Percentiles rank a stretch among this genome's conserved stretches.
These are phyloP conservation scores for Paxillus ammoniavirescens DNA, from an alignment of 768 basidiomycete species.

Conservation along the genomic window DNA sequence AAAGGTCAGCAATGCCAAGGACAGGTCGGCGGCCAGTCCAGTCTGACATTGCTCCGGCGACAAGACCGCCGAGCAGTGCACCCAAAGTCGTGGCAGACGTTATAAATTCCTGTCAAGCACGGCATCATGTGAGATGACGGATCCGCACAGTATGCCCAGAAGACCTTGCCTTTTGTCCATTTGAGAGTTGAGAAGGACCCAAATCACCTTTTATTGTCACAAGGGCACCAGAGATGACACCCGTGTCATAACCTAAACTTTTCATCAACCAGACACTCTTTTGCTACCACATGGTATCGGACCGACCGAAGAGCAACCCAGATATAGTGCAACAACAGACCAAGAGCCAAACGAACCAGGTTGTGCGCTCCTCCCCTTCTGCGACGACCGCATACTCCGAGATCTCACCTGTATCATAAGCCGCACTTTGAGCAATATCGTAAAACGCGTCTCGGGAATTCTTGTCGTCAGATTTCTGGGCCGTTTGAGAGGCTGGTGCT, in stretches of 20 bases:
- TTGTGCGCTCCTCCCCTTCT: slow-evolving; percentile 65
- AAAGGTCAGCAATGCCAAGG: slow-evolving; percentile 62
- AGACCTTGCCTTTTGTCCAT: slow-evolving; percentile 57
- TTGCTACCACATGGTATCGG: background rate
- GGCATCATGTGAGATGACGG: background rate
- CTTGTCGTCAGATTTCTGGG: slow-evolving; percentile 4
- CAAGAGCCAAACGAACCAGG: slow-evolving; percentile 77
- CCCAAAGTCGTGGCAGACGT: slow-evolving; percentile 78
- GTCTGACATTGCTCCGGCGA: slow-evolving; percentile 68
- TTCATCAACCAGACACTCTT: background rate
- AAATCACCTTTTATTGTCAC: slow-evolving; percentile 70
- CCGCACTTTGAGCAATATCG: slow-evolving; percentile 13
- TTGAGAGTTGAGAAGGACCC: slow-evolving; percentile 52
- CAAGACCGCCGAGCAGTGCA: slow-evolving; percentile 72
- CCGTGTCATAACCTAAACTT: slow-evolving; percentile 71
- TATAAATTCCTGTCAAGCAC: slow-evolving; percentile 61
- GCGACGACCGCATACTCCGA: slow-evolving; percentile 58
- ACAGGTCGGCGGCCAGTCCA: slow-evolving; percentile 66
- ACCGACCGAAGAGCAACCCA: slow-evolving; percentile 70
- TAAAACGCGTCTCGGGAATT: slow-evolving; percentile 8
- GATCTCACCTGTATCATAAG: slow-evolving; percentile 49
- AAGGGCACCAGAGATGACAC: slow-evolving; percentile 78
- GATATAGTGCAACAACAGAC: slow-evolving; percentile 75
- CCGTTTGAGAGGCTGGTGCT: background rate
- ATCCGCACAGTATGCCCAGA: background rate